Evolutionary conservation across 1,284 basidiomycete species (phyloP), one percentile per base, ranked within the genome.

Genomic region (Heterobasidion irregulare): DNA sequence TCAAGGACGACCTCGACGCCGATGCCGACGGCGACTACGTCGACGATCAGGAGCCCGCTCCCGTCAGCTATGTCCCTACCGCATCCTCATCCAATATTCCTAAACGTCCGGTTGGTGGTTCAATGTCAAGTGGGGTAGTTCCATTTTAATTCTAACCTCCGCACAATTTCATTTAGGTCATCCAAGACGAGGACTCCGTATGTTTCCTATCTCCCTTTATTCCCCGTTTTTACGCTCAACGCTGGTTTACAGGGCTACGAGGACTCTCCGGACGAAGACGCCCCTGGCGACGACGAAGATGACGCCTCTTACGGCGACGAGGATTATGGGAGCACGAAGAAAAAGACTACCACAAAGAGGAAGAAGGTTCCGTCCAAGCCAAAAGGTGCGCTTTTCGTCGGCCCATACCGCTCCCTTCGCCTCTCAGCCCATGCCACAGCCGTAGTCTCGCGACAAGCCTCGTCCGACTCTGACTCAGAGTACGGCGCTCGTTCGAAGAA

Each of bases 401-500:
- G 33, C 26, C 48, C 43, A 32, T 47, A 50, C 41, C 13, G 36
- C 47, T 41, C 13, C 34, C 46, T 15, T 19, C 19, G 38, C 53
- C 46, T 56, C 57, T 15, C 1, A 12, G n/a, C 46, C 56, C 47
- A 51, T 56, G 53, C 57, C 66, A 55, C 57, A 58, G 62, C 59
- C 58, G 59, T 51, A 55, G 49, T 67, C 81, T 66, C 75, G 58
- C 78, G 80, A 57, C 75, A 73, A 51, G 75, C 75, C 58, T 77
- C 72, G 55, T 86, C 86, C 47, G 87, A 90, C 67, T 92, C 91
- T 4, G 92, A 92, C 67, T 94, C 91, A 10, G 92, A 94, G 64
- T 95, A 94, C 65, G 92, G 87, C 41, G 77, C 84, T 36, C 87
- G 89, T 58, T 83, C 89, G 45, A 89, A 92, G 76, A 93, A 92